These are phyloP conservation scores for Pseudopithomyces chartarum DNA, from an alignment of 2,329 filamentous ascomycete genomes.

Conservation along the genomic window DNA sequence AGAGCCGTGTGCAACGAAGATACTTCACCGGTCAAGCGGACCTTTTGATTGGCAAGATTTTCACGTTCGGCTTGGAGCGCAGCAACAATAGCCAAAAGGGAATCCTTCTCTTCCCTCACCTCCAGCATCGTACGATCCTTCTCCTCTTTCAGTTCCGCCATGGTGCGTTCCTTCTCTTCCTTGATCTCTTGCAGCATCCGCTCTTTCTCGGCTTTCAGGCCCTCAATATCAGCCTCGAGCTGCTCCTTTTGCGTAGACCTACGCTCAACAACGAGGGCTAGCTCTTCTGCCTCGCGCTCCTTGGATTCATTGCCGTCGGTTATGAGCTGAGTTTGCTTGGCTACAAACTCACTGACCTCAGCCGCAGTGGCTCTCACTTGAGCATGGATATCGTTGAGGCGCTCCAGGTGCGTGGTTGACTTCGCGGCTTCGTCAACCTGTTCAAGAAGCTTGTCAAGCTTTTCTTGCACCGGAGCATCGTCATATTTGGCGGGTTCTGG, in stretches of 20 bases:
- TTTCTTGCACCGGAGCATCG: too few species aligned
- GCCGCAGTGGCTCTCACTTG: conserved; percentile 84
- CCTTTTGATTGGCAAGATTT: conserved; percentile 76
- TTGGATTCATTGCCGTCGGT: conserved; percentile 78
- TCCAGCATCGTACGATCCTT: conserved; percentile 41
- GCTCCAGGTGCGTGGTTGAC: conserved; percentile 75
- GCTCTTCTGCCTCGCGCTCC: conserved; percentile 79
- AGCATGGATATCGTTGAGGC: conserved; percentile 85
- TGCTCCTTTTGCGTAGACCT: conserved; percentile 69
- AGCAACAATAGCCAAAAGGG: conserved; percentile 58
- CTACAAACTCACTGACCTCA: conserved; percentile 82
- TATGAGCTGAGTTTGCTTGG: conserved; percentile 74
- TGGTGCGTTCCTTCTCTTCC: conserved; percentile 49
- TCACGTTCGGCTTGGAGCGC: conserved; percentile 72
- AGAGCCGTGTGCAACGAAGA: conserved; percentile 90
- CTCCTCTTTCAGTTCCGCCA: conserved; percentile 41
- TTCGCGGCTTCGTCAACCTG: conserved; percentile 67
- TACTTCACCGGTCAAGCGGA: conserved; percentile 80
- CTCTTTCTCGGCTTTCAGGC: conserved; percentile 52
- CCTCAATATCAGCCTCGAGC: conserved; percentile 53
- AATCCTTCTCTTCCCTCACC: conserved; percentile 51
- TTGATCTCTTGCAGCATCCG: conserved; percentile 39
- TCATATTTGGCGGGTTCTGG: not conserved
- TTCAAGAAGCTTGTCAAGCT: conserved; percentile 55
- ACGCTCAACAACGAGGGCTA: conserved; percentile 79